These are phyloP conservation scores for Trichoderma asperellum DNA, from an alignment of 2,329 filamentous ascomycete genomes.

Conservation along the genomic window DNA sequence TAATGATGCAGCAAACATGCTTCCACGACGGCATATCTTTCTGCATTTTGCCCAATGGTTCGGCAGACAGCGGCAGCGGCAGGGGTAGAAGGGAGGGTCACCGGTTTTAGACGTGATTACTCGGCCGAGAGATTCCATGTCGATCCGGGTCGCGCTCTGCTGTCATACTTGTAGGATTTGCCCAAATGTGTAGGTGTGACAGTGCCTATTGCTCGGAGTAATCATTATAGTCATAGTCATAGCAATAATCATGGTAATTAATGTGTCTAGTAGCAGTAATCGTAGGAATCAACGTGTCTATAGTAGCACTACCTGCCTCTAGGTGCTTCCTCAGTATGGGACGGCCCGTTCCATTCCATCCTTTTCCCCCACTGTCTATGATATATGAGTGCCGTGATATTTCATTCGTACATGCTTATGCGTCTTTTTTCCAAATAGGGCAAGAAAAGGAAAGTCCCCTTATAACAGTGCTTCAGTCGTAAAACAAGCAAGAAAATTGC, in stretches of 20 bases:
- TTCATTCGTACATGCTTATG: constrained; percentile 19
- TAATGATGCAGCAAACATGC: neutral
- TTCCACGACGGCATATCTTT: neutral
- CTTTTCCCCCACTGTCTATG: constrained; percentile 6
- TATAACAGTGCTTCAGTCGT: neutral
- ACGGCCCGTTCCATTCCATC: constrained; percentile 19
- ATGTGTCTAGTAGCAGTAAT: neutral
- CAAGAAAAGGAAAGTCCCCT: neutral
- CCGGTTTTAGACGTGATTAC: neutral
- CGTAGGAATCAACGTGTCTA: constrained; percentile 3
- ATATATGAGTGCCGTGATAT: constrained; percentile 12
- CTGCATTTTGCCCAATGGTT: neutral
- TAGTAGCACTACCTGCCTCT: neutral
- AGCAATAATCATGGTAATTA: neutral
- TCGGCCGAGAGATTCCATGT: constrained; percentile 10
- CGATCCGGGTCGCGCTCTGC: neutral
- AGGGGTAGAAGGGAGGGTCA: neutral
- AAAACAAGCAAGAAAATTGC: neutral
- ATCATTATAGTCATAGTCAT: neutral
- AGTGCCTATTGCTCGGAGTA: neutral
- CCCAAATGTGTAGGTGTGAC: neutral
- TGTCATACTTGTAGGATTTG: neutral
- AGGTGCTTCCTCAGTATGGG: neutral
- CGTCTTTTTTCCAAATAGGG: neutral
- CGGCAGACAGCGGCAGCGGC: neutral